A percentile compares a stretch with the other conserved stretches of the same genome.
Evolutionary conservation across 2,329 filamentous ascomycete species (phyloP).

Genomic region (Zymoseptoria passerinii): DNA sequence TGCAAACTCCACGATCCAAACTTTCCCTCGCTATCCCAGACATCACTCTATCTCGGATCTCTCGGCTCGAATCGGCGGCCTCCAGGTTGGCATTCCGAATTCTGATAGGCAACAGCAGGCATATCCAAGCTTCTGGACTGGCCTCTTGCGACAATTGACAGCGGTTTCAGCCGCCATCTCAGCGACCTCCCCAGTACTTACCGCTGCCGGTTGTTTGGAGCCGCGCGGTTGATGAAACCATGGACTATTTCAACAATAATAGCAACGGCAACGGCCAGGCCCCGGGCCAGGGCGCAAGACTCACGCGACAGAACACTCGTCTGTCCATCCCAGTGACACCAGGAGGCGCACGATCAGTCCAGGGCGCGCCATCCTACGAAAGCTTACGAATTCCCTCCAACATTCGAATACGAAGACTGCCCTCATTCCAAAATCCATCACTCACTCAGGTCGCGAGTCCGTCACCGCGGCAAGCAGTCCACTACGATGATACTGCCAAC

Average conservation of each 20-base stretch:
- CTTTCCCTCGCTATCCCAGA: background rate
- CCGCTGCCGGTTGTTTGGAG: background rate
- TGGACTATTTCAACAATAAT: constrained; percentile 22
- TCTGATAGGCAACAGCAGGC: background rate
- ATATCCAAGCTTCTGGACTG: background rate
- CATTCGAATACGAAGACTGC: constrained; percentile 26
- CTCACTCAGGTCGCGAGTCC: constrained; percentile 7
- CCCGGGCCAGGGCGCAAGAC: constrained; percentile 7
- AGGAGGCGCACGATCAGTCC: constrained; percentile 12
- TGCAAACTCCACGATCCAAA: background rate
- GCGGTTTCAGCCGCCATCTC: background rate
- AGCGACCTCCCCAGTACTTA: background rate
- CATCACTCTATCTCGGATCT: background rate
- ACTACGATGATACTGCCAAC: constrained; percentile 12
- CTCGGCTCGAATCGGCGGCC: background rate
- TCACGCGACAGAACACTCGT: constrained; percentile 10
- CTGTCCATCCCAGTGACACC: constrained; percentile 9
- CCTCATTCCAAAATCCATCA: constrained; percentile 17
- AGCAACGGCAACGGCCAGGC: background rate
- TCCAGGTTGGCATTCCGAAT: background rate
- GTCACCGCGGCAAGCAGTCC: constrained; percentile 3
- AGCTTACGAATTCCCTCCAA: constrained; percentile 26
- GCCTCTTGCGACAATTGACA: background rate
- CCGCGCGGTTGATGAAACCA: background rate
- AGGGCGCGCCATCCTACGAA: constrained; percentile 21